Conservation (phyloP, 2,329 filamentous ascomycete genomes). For the Xylaria sp. region DNA sequence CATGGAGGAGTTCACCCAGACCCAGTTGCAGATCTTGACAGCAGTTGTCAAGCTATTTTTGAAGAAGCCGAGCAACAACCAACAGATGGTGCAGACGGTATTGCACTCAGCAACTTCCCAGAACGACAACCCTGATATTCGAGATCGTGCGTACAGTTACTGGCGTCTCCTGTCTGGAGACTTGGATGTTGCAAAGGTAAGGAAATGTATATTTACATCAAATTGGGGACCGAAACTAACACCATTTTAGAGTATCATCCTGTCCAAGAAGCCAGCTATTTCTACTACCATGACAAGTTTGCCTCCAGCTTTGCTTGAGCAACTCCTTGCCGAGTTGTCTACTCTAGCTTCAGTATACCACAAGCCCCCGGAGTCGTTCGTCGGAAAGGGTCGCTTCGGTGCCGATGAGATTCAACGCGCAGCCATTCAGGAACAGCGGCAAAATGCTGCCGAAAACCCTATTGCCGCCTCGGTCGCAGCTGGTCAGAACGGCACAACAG, state of each 20-base stretch:
- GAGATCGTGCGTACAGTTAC: slow-evolving; percentile 95
- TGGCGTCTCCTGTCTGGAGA: slow-evolving; percentile 95
- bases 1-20: slow-evolving; percentile 95
- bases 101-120: slow-evolving; percentile 88
- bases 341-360: slow-evolving; percentile 97
- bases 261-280: slow-evolving; percentile 92
- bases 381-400: slow-evolving; percentile 89
- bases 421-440: slow-evolving; percentile 90
- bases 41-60: slow-evolving; percentile 96
- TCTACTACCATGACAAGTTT: slow-evolving; percentile 89
- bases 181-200: slow-evolving; percentile 78
- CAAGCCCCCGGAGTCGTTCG: slow-evolving; percentile 96
- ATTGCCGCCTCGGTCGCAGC: slow-evolving; percentile 79
- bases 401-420: slow-evolving; percentile 92
- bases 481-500: slow-evolving; percentile 50
- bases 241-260: slow-evolving; percentile 63
- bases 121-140: slow-evolving; percentile 95
- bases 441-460: slow-evolving; percentile 89
- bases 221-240: slow-evolving; percentile 24
- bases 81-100: slow-evolving; percentile 88
- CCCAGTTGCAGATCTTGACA: slow-evolving; percentile 95
- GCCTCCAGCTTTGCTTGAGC: slow-evolving; percentile 75
- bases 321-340: slow-evolving; percentile 85
- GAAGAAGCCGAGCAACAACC: slow-evolving; percentile 90
- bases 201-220: slow-evolving; percentile 11